Evolutionary conservation across 1,284 basidiomycete genomes (phyloP).

Genomic region (Fistulinella cinereoalba): DNA sequence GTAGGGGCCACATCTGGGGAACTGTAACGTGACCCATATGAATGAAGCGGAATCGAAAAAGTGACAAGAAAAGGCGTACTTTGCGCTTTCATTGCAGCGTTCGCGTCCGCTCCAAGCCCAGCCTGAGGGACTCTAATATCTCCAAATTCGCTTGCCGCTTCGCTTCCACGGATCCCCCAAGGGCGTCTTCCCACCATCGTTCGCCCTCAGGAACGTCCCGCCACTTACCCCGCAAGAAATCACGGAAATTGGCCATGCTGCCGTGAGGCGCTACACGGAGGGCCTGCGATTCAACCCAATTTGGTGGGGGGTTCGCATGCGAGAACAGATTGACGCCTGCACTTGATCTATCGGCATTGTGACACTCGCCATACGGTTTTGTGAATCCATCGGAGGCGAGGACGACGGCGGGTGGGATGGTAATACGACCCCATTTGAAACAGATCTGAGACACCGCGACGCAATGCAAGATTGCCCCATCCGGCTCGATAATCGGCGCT

Average conservation of each 20-base stretch:
- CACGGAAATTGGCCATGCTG: constrained; percentile 39
- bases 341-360: neutral
- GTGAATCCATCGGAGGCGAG: constrained; percentile 56
- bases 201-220: constrained; percentile 47
- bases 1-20: no score
- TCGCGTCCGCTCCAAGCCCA: constrained; percentile 42
- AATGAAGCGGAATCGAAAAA: neutral
- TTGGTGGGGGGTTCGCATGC: constrained; percentile 48
- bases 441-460: constrained; percentile 66
- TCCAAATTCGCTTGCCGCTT: constrained; percentile 42
- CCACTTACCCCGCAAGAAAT: constrained; percentile 57
- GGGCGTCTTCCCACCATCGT: constrained; percentile 64
- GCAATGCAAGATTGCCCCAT: constrained; percentile 65
- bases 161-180: constrained; percentile 50
- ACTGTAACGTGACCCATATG: neutral
- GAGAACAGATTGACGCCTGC: constrained; percentile 36
- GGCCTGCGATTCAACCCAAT: constrained; percentile 45
- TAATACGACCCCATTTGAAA: constrained; percentile 75
- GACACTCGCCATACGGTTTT: constrained; percentile 20
- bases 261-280: constrained; percentile 39
- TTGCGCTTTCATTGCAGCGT: constrained; percentile 4
- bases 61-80: neutral
- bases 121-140: constrained; percentile 40
- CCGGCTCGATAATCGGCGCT: constrained; percentile 42
- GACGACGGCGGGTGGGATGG: constrained; percentile 66